A percentile compares a stretch with the other conserved stretches of the same genome.
phyloP scores from a whole-genome alignment of 164 flowering plant genomes.

The Cinnamomum chago region DNA sequence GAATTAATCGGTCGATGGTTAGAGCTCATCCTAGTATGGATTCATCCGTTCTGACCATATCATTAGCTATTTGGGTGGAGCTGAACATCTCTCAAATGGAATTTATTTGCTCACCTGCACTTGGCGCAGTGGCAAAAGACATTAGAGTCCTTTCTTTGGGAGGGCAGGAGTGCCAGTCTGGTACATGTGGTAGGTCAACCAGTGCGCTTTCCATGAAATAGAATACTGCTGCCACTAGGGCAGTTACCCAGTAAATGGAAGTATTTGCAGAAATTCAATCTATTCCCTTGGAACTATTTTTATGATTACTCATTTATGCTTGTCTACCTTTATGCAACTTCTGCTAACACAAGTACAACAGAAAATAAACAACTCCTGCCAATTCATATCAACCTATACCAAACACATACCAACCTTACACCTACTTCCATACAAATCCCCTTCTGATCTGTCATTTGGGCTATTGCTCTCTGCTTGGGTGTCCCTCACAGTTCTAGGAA shows the following conservation, averaged over 20 bases:
- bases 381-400: constrained; percentile 5
- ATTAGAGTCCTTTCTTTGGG: no score
- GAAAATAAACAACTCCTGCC: constrained; percentile 5
- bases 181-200: no score
- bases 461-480: not conserved
- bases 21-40: no score
- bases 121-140: no score
- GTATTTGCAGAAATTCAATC: not conserved
- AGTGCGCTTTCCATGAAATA: no score
- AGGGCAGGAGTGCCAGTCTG: no score
- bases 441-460: not conserved
- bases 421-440: not conserved
- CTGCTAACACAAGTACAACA: not conserved
- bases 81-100: no score
- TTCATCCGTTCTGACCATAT: no score
- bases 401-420: constrained; percentile 1
- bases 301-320: not conserved
- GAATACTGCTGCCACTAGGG: no score
- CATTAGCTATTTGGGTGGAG: no score
- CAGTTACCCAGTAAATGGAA: not conserved
- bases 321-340: not conserved
- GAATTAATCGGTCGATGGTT: no score
- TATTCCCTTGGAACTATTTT: not conserved
- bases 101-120: no score
- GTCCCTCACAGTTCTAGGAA: not conserved